A percentile compares a stretch with the other conserved stretches of the same genome.
phyloP scores from a whole-genome alignment of 1,139 yeast species.

The Kurtzmaniella quercitrusa region DNA sequence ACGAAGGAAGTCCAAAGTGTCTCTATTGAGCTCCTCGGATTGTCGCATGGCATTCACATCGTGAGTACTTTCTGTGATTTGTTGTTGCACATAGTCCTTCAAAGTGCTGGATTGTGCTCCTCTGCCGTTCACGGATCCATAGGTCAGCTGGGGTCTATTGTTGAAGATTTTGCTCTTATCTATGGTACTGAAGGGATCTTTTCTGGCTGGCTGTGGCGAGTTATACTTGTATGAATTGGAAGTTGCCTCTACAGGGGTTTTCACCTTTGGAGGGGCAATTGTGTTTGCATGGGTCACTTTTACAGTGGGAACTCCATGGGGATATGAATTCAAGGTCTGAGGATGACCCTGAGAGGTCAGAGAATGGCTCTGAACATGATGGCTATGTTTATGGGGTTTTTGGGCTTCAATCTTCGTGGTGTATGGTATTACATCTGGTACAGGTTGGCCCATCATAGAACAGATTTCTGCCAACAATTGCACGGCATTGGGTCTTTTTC shows the following conservation, averaged over 20 bases:
- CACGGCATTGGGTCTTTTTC: conserved; percentile 65
- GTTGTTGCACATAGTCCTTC: conserved; percentile 33
- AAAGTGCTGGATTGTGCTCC: conserved; percentile 19
- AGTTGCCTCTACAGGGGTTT: not conserved
- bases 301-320: not conserved
- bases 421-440: conserved; percentile 49
- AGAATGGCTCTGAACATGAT: not conserved
- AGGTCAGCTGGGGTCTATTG: conserved; percentile 19
- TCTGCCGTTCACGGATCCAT: conserved; percentile 7
- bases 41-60: conserved; percentile 13
- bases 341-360: not conserved
- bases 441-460: conserved; percentile 49
- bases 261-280: not conserved
- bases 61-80: conserved; percentile 23
- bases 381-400: not conserved
- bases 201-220: not conserved
- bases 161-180: conserved; percentile 29
- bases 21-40: conserved; percentile 16
- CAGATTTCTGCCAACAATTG: conserved; percentile 71
- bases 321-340: not conserved
- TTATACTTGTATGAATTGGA: not conserved
- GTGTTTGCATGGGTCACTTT: not conserved
- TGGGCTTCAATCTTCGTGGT: conserved; percentile 9
- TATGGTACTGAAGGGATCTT: conserved; percentile 38
- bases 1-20: conserved; percentile 54